These are phyloP conservation scores for Calocybe indica DNA, from an alignment of 768 basidiomycete genomes.

Conservation along the genomic window DNA sequence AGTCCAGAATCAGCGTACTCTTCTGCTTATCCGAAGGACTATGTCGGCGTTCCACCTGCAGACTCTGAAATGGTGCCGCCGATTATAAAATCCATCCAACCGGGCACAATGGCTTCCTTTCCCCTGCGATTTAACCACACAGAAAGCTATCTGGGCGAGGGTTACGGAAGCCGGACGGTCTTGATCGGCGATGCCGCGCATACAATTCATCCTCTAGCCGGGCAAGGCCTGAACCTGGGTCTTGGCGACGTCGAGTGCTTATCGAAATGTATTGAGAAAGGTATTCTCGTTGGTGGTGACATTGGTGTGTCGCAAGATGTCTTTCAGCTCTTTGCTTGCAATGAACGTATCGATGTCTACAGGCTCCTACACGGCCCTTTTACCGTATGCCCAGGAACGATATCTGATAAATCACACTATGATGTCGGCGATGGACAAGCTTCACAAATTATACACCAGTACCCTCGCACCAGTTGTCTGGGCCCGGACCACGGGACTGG, in stretches of 20 bases:
- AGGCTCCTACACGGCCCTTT: conserved; percentile 74
- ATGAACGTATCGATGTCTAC: not conserved
- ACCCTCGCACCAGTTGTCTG: conserved; percentile 70
- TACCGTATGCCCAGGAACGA: conserved; percentile 72
- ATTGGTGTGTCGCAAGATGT: conserved; percentile 49
- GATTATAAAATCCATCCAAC: conserved; percentile 62
- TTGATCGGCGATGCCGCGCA: conserved; percentile 97
- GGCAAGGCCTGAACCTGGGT: conserved; percentile 95
- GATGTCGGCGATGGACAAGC: conserved; percentile 81
- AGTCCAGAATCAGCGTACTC: conserved; percentile 59
- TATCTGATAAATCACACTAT: conserved; percentile 85
- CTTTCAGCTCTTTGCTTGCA: not conserved
- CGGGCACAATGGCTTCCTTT: conserved; percentile 79
- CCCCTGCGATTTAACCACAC: conserved; percentile 85
- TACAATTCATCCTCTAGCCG: conserved; percentile 90
- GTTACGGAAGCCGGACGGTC: conserved; percentile 61
- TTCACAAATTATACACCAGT: conserved; percentile 80
- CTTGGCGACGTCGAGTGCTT: conserved; percentile 79
- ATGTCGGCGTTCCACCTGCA: conserved; percentile 51
- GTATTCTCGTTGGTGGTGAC: conserved; percentile 66
- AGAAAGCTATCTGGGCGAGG: conserved; percentile 79
- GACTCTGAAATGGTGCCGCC: conserved; percentile 70
- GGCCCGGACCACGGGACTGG: conserved; percentile 82
- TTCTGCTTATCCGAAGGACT: conserved; percentile 24
- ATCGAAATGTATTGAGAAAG: conserved; percentile 52